phyloP scores from a whole-genome alignment of 2,329 filamentous ascomycete species.

The Paraphaeosphaeria minitans region DNA sequence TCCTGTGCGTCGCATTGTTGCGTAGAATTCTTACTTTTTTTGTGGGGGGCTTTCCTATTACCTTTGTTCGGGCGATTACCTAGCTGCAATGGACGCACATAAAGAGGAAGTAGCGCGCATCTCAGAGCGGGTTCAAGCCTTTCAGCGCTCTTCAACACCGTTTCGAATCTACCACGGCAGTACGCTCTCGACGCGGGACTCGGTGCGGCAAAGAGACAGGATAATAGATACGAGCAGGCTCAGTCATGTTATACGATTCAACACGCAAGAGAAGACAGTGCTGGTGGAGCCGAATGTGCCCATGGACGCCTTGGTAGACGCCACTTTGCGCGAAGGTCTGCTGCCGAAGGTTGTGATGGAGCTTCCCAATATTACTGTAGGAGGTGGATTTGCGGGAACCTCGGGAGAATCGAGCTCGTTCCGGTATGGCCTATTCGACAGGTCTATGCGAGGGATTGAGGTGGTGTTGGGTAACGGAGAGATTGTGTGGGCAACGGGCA shows the following conservation, averaged over 20 bases:
- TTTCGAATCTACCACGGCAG: conserved; percentile 64
- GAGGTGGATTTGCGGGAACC: conserved; percentile 70
- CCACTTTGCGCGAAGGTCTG: conserved; percentile 60
- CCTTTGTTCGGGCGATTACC: background rate
- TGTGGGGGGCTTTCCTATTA: background rate
- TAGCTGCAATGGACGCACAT: conserved; percentile 35
- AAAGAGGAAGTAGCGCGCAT: conserved; percentile 31
- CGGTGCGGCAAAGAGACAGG: conserved; percentile 46
- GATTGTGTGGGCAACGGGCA: conserved; percentile 54
- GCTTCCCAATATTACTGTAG: conserved; percentile 71
- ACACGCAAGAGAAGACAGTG: conserved; percentile 50
- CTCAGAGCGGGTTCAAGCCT: conserved; percentile 47
- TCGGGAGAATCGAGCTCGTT: conserved; percentile 71
- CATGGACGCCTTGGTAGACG: conserved; percentile 68
- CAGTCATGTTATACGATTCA: conserved; percentile 54
- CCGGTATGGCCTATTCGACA: conserved; percentile 68
- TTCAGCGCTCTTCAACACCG: conserved; percentile 51
- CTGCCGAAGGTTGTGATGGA: conserved; percentile 72
- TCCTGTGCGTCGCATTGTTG: background rate
- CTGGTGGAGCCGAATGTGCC: conserved; percentile 71
- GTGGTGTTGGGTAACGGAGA: conserved; percentile 66
- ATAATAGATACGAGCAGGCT: conserved; percentile 57
- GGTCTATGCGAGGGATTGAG: conserved; percentile 66
- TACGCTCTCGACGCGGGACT: conserved; percentile 59
- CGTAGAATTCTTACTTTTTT: background rate